phyloP scores from a whole-genome alignment of 768 basidiomycete genomes.

The Boletellus ananas region DNA sequence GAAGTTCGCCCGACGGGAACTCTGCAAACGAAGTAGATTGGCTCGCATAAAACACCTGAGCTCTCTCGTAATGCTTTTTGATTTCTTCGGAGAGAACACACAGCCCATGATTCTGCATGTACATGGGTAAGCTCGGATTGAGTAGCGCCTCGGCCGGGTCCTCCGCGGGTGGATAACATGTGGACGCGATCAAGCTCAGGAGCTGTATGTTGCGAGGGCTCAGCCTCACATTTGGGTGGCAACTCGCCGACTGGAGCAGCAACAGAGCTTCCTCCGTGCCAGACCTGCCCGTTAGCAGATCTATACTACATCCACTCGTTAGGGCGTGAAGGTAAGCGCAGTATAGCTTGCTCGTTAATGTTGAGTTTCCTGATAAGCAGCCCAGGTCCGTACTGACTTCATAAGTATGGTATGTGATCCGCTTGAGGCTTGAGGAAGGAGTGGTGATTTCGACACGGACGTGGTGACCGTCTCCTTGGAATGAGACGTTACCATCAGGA shows the following conservation, averaged over 20 bases:
- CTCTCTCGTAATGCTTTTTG: conserved; percentile 21
- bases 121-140: conserved; percentile 14
- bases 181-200: conserved; percentile 28
- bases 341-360: conserved; percentile 28
- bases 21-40: background rate
- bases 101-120: conserved; percentile 29
- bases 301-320: conserved; percentile 36
- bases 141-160: too few relatives aligned
- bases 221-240: conserved; percentile 37
- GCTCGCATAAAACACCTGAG: conserved; percentile 10
- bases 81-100: conserved; percentile 24
- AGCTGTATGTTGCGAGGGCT: conserved; percentile 22
- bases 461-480: background rate
- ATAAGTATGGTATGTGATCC: background rate
- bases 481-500: conserved; percentile 5
- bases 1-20: conserved; percentile 1
- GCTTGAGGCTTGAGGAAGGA: background rate
- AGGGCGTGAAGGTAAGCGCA: conserved; percentile 40
- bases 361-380: conserved; percentile 20
- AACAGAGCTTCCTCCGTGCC: conserved; percentile 41
- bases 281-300: conserved; percentile 40
- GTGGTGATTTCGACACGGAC: conserved; percentile 4
- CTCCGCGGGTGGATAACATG: too few relatives aligned
- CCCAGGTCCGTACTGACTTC: conserved; percentile 22
- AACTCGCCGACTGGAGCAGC: conserved; percentile 36